Conservation (phyloP, 805 yeast genomes). For the Kazachstania psychrophila region DNA sequence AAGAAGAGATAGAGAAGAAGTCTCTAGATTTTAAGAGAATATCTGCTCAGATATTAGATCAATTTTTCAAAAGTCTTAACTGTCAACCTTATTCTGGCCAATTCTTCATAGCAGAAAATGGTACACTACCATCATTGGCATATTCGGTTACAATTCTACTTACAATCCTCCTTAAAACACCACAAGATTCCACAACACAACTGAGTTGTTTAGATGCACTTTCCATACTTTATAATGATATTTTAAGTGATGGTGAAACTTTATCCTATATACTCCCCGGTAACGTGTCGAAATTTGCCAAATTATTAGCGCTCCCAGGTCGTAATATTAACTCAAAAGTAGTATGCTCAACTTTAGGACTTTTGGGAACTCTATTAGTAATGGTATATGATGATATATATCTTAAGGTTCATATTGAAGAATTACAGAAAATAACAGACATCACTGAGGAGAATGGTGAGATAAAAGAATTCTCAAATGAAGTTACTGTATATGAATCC, state of each 20-base stretch:
- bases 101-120: slow-evolving; percentile 13
- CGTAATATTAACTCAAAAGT: slow-evolving; percentile 33
- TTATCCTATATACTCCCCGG: slow-evolving; percentile 45
- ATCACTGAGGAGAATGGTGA: neutral
- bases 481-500: neutral
- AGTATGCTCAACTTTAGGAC: slow-evolving; percentile 23
- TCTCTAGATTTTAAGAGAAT: slow-evolving; percentile 24
- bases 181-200: slow-evolving; percentile 26
- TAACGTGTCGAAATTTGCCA: slow-evolving; percentile 37
- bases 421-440: neutral
- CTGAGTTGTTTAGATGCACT: slow-evolving; percentile 30
- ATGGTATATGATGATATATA: slow-evolving; percentile 37
- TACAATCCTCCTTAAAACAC: slow-evolving; percentile 25
- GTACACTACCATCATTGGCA: slow-evolving; percentile 35
- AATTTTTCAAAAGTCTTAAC: slow-evolving; percentile 27
- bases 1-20: slow-evolving; percentile 8
- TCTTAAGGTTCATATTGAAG: slow-evolving; percentile 18
- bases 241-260: slow-evolving; percentile 39
- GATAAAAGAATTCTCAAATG: neutral
- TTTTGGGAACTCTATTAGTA: slow-evolving; percentile 26
- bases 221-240: slow-evolving; percentile 26
- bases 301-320: slow-evolving; percentile 29
- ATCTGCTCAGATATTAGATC: slow-evolving; percentile 28
- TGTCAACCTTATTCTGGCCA: slow-evolving; percentile 17
- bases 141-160: slow-evolving; percentile 40